Base-by-base conservation (phyloP, 495 filamentous ascomycete species). In the Hypoxylon fuscum region DNA sequence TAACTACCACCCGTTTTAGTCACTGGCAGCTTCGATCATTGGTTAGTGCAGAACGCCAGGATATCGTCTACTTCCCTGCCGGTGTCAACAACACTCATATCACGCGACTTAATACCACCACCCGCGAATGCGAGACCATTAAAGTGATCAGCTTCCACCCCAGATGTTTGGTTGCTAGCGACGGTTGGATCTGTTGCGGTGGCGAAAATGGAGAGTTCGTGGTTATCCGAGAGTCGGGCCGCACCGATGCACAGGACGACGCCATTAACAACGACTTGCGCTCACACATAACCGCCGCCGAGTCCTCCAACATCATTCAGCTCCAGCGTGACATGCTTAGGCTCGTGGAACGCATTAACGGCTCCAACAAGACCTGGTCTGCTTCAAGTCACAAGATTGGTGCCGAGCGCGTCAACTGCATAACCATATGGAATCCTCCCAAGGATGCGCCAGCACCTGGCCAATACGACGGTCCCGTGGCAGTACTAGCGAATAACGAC, bases 21-120 rank as follows among this genome's bases (percentile, higher is more conserved):
- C 95, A 98, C 74, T 90, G 87, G 79, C 95, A 98, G 76, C 84
- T 98, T 43, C 90, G 93, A 46, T 92, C 96, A 64, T 87, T 96
- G 62, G 88, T 98, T 68, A 94, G 90, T 72, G 88, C 87, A 23
- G 88, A 90, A 49, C 83, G 87, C 55, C 83, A 86, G 18, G 85
- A 92, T 75, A 73, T 85, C 61, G 83, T 98, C 64, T 96, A 93
- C 79, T 95, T 94, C 65, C 91, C 92, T 46, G 85, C 83, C 68
- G 87, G 88, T 46, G 74, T 83, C 62, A 74, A 74, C 59, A 75
- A 72, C 50, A 66, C 60, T 23, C 84, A 93, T 42, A 80, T 98
- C 35, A 91, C 88, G 73, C 82, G 82, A 5, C 82, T 96, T 17
- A 84, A 95, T 57, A 85, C 90, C 5, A 81, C 82, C 43, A 87